Conservation (phyloP, 2,329 filamentous ascomycete species). For the Plectosphaerella plurivora region DNA sequence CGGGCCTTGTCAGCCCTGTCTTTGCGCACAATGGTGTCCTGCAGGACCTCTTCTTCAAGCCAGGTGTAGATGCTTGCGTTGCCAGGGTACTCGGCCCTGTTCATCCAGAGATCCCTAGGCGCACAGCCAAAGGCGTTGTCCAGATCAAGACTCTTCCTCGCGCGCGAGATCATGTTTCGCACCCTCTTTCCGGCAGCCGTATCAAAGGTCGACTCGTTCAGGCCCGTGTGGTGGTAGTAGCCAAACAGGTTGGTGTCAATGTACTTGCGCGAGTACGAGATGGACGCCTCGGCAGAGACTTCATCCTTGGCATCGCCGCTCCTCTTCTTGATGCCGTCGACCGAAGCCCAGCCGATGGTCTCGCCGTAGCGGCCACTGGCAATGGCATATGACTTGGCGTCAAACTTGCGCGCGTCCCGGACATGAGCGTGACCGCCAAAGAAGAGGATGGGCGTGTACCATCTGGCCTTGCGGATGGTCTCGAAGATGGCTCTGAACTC, state of each 20-base stretch:
- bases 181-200: constrained; percentile 72
- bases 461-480: constrained; percentile 71
- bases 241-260: constrained; percentile 93
- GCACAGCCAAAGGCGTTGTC: constrained; percentile 79
- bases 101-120: constrained; percentile 77
- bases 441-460: constrained; percentile 82
- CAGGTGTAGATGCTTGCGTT: constrained; percentile 75
- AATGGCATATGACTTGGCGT: constrained; percentile 71
- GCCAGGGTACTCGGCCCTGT: constrained; percentile 67
- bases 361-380: constrained; percentile 92
- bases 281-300: constrained; percentile 23
- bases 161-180: constrained; percentile 63
- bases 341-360: constrained; percentile 89
- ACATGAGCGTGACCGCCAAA: constrained; percentile 91
- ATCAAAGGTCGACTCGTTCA: constrained; percentile 67
- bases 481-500: constrained; percentile 77
- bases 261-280: constrained; percentile 72
- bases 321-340: constrained; percentile 55
- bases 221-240: constrained; percentile 73
- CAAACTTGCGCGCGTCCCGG: constrained; percentile 76
- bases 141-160: constrained; percentile 65
- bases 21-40: constrained; percentile 56
- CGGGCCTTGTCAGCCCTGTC: constrained; percentile 56
- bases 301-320: constrained; percentile 16
- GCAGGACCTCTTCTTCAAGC: constrained; percentile 72